phyloP scores from a whole-genome alignment of 331 rosid species.

The Malus hybrid region DNA sequence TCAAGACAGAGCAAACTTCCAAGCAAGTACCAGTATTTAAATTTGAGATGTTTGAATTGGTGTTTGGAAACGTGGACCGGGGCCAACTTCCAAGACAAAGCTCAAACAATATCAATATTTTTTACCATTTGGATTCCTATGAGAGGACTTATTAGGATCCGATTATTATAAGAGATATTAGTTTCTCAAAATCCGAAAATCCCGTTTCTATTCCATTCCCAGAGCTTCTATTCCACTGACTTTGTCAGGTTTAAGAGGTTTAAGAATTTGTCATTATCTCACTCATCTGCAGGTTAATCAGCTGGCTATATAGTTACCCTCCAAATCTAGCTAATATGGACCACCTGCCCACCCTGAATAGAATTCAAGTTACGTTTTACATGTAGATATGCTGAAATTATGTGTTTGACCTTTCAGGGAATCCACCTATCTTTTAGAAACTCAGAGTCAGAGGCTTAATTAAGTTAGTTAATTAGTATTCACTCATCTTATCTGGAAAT shows the following conservation, averaged over 20 bases:
- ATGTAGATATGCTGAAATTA: slow-evolving; percentile 3
- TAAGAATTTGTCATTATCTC: slow-evolving; percentile 5
- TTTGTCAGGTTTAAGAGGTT: slow-evolving; percentile 48
- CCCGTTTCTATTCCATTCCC: slow-evolving; percentile 99
- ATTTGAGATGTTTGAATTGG: slow-evolving; percentile 35
- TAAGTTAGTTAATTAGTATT: background rate
- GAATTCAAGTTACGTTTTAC: background rate
- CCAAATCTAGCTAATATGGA: slow-evolving; percentile 41
- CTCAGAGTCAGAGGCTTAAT: background rate
- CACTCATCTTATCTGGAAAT: background rate
- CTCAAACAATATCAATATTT: slow-evolving; percentile 13
- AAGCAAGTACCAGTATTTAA: slow-evolving; percentile 23
- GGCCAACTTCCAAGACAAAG: slow-evolving; percentile 55
- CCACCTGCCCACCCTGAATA: slow-evolving; percentile 27
- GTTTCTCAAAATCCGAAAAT: slow-evolving; percentile 74
- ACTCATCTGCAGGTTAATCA: background rate
- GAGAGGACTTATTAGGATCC: slow-evolving; percentile 22
- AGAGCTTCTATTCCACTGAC: slow-evolving; percentile 97
- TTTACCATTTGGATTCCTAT: slow-evolving; percentile 26
- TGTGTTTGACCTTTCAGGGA: slow-evolving; percentile 7
- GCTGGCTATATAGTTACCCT: background rate
- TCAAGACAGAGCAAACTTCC: slow-evolving; percentile 52
- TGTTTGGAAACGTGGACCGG: slow-evolving; percentile 58
- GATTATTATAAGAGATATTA: slow-evolving; percentile 16
- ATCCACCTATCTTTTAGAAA: background rate